Evolutionary conservation across 2,329 filamentous ascomycete species (phyloP), one percentile per base, ranked within the genome.

Genomic region (Emergomyces africanus): DNA sequence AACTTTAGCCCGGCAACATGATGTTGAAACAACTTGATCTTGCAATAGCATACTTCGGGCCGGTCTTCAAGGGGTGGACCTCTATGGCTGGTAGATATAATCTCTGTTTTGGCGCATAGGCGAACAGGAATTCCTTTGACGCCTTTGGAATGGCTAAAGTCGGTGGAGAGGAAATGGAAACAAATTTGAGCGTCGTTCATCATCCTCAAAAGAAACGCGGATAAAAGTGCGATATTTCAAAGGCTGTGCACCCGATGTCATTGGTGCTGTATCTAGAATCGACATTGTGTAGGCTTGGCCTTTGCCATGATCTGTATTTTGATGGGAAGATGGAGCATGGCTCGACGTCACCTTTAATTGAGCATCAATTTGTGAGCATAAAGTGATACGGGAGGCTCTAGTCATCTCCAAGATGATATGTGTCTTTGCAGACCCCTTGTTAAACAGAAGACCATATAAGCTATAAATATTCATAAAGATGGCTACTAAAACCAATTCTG

Each of bases 251-350:
- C 81, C 75, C 1, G 83, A 79, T 3, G 85, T 74, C 1, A 80
- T 77, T 1, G 87, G 82, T 5, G 79, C 78, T 0, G 88, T 94
- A 69, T 99, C 94, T 51, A 88, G 78, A 35, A 99, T 82, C 2
- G 88, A 88, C 20, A 99, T 78, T 0, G 89, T 88, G 71, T 99
- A 99, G 18, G 90, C 89, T 71, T 97, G 92, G 28, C 92, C 91
- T 74, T 97, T 97, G 77, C 99, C 97, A 23, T 99, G 81, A 70
- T 99, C 99, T 0, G 92, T 96, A n/a, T n/a, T n/a, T n/a, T n/a
- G n/a, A n/a, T n/a, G n/a, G n/a, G n/a, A n/a, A n/a, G n/a, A n/a
- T n/a, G n/a, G n/a, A n/a, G n/a, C n/a, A n/a, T n/a, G n/a, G n/a
- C n/a, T n/a, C n/a, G n/a, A n/a, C n/a, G n/a, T n/a, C n/a, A n/a